These are phyloP conservation scores for Entonaema liquescens DNA, from an alignment of 495 filamentous ascomycete genomes.

Conservation along the genomic window DNA sequence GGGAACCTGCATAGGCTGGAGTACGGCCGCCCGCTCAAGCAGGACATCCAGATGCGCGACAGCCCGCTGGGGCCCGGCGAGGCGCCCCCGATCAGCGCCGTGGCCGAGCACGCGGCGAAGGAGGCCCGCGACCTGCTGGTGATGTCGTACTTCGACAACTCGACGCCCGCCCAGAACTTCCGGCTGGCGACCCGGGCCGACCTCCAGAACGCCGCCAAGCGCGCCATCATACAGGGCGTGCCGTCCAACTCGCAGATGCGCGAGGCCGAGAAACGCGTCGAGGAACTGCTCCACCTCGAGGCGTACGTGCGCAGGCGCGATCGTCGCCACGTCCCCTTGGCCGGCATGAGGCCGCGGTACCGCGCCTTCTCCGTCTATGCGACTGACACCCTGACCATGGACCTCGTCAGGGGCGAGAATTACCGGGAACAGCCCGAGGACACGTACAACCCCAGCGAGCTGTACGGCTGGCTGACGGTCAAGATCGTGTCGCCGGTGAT, in stretches of 20 bases:
- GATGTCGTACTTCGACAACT: not conserved
- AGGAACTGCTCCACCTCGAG: not conserved
- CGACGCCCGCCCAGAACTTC: not conserved
- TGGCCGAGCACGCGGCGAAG: not conserved
- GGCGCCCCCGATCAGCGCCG: not conserved
- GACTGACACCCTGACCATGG: not conserved
- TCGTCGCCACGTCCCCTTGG: not conserved
- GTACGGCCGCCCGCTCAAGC: not conserved
- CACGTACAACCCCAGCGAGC: not conserved
- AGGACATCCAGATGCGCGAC: not conserved
- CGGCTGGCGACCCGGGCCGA: not conserved
- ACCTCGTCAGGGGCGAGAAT: not conserved
- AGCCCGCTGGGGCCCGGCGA: not conserved
- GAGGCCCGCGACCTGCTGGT: not conserved
- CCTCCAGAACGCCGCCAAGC: not conserved
- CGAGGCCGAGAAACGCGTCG: not conserved
- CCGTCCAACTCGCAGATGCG: not conserved
- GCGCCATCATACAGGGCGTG: not conserved
- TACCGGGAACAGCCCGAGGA: not conserved
- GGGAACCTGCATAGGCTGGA: not conserved
- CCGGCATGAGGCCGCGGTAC: slow-evolving; percentile 24
- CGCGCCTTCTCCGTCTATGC: slow-evolving; percentile 29
- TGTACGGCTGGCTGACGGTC: slow-evolving; percentile 16
- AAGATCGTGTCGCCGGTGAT: slow-evolving; percentile 29
- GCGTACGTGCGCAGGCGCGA: not conserved